Evolutionary conservation across 1,284 basidiomycete species (phyloP).

Genomic region (Puccinia novopanici): DNA sequence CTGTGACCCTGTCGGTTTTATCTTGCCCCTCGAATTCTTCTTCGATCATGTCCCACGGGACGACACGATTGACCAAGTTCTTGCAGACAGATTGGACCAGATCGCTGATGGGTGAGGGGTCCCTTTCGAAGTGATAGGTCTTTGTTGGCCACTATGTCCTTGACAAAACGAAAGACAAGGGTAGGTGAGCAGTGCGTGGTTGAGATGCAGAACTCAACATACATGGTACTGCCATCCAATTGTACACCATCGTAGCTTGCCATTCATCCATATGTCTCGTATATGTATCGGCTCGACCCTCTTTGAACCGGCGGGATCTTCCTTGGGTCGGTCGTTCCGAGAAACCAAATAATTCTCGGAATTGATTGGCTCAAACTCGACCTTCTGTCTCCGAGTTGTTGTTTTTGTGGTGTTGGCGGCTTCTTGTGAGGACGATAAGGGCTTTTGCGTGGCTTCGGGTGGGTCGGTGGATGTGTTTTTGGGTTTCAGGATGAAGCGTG

Average conservation of each 20-base stretch:
- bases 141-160: constrained; percentile 38
- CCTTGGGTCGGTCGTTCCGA: constrained; percentile 21
- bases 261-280: constrained; percentile 40
- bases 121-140: constrained; percentile 45
- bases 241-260: constrained; percentile 44
- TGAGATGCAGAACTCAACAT: neutral
- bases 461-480: neutral
- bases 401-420: neutral
- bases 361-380: constrained; percentile 39
- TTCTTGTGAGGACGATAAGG: neutral
- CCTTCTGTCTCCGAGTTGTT: constrained; percentile 34
- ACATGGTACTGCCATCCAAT: constrained; percentile 48
- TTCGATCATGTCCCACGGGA: constrained; percentile 30
- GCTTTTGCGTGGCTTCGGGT: neutral
- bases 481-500: constrained; percentile 21
- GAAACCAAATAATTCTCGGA: constrained; percentile 28
- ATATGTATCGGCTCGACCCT: constrained; percentile 27
- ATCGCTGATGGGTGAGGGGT: constrained; percentile 38
- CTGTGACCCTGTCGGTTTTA: neutral
- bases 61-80: constrained; percentile 20
- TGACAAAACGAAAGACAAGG: neutral
- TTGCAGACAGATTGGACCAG: constrained; percentile 29
- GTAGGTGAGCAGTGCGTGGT: neutral
- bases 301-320: constrained; percentile 21
- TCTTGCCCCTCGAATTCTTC: neutral